A percentile compares a stretch with the other conserved stretches of the same genome.
phyloP scores from a whole-genome alignment of 139 green algal species.

The Volvox africanus region DNA sequence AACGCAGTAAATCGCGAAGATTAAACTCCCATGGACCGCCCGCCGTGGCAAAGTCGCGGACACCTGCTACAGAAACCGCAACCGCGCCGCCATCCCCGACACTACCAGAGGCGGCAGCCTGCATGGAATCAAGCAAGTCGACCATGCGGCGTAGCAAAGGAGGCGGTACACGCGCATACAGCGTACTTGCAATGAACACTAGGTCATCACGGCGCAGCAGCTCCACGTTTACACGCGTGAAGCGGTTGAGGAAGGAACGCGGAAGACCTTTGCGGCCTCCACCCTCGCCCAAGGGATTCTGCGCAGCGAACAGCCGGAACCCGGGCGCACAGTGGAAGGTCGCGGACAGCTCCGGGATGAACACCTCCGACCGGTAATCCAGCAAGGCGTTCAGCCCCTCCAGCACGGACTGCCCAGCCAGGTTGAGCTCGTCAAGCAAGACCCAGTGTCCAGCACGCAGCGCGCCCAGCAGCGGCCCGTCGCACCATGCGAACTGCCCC shows the following conservation, averaged over 20 bases:
- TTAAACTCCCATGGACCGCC: constrained; percentile 99
- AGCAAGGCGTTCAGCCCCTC: constrained; percentile 97
- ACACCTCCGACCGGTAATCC: constrained; percentile 94
- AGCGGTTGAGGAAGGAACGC: constrained; percentile 97
- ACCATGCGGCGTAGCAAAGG: constrained; percentile 83
- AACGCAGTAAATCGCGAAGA: constrained; percentile 96
- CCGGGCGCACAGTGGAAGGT: constrained; percentile 80
- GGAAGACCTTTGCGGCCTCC: constrained; percentile 97
- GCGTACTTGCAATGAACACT: constrained; percentile 75
- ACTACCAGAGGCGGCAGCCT: constrained; percentile 55
- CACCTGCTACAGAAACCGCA: background rate
- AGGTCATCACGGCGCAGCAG: constrained; percentile 86
- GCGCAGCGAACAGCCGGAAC: constrained; percentile 93
- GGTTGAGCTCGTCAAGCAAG: constrained; percentile 99
- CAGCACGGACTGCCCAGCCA: constrained; percentile 93
- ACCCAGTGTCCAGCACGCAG: constrained; percentile 93
- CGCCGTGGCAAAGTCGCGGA: constrained; percentile 72
- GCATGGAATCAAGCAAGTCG: constrained; percentile 77
- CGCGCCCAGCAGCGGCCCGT: constrained; percentile 94
- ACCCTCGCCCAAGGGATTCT: constrained; percentile 94
- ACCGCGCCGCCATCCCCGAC: background rate
- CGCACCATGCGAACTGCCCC: constrained; percentile 94
- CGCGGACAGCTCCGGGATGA: constrained; percentile 93
- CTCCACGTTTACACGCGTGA: constrained; percentile 93
- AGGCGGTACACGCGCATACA: constrained; percentile 82